Conservation (phyloP, 306 rosid species). For the Sphenostylis stenocarpa region DNA sequence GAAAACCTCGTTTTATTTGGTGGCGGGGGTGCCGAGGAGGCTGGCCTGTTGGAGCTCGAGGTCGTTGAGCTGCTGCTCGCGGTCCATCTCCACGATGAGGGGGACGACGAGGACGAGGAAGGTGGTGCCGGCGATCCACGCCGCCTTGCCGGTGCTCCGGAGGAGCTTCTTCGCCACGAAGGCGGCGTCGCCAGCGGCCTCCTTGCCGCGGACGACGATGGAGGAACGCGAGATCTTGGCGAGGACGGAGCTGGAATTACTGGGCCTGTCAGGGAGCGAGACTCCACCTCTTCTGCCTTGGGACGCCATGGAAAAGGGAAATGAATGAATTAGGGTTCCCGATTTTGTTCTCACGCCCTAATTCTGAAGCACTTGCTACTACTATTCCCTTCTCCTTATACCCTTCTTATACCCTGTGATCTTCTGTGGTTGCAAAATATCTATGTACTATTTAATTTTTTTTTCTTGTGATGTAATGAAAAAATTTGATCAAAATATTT, state of each 20-base stretch:
- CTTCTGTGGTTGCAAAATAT: too few species aligned
- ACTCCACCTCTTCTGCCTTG: constrained; percentile 72
- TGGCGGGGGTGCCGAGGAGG: constrained; percentile 72
- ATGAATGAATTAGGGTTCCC: constrained; percentile 3
- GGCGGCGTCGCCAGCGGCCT: constrained; percentile 63
- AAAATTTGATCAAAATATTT: too few species aligned
- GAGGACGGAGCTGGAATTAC: constrained; percentile 41
- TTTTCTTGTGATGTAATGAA: too few species aligned
- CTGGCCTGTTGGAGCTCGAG: constrained; percentile 94
- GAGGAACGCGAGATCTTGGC: constrained; percentile 57
- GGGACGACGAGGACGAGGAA: constrained; percentile 82
- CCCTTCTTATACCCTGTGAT: neutral
- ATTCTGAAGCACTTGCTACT: neutral
- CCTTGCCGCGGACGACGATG: constrained; percentile 56
- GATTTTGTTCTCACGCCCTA: neutral
- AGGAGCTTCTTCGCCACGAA: constrained; percentile 68
- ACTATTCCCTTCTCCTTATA: neutral
- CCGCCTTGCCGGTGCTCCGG: constrained; percentile 88
- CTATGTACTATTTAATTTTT: neutral
- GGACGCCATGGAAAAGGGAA: constrained; percentile 53
- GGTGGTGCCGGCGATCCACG: constrained; percentile 93
- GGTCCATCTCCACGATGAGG: constrained; percentile 91
- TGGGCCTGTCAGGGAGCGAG: constrained; percentile 75
- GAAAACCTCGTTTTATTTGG: constrained; percentile 41
- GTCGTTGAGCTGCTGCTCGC: constrained; percentile 90